Conservation (phyloP, 441 rosid genomes). For the Theobroma grandiflorum region DNA sequence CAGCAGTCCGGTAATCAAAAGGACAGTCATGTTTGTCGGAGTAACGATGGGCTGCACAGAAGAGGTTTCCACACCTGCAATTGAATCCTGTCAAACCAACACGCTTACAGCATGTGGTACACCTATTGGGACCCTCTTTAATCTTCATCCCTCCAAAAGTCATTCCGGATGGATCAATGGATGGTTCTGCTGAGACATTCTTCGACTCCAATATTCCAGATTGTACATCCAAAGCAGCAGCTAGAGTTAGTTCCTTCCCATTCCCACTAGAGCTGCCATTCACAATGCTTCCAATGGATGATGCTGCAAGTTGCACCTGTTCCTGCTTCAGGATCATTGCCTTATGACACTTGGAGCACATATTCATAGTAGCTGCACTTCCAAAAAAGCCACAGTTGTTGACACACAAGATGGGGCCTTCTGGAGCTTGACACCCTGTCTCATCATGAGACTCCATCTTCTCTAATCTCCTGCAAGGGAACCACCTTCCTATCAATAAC, state of each 20-base stretch:
- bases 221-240: conserved; percentile 48
- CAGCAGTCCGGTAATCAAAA: conserved; percentile 68
- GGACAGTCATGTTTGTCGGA: conserved; percentile 79
- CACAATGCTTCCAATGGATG: conserved; percentile 57
- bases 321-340: conserved; percentile 61
- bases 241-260: conserved; percentile 41
- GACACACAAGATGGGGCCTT: conserved; percentile 80
- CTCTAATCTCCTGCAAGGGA: conserved; percentile 33
- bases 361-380: conserved; percentile 77
- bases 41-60: conserved; percentile 78
- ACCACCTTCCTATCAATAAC: not conserved
- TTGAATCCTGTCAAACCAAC: conserved; percentile 75
- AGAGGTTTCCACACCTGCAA: conserved; percentile 74
- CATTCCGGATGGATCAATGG: conserved; percentile 37
- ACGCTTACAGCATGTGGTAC: conserved; percentile 60
- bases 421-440: conserved; percentile 97
- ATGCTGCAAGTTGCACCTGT: conserved; percentile 67
- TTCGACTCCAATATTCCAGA: conserved; percentile 45
- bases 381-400: conserved; percentile 95
- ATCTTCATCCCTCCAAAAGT: conserved; percentile 51
- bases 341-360: conserved; percentile 87
- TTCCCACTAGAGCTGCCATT: conserved; percentile 46
- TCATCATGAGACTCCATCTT: conserved; percentile 72
- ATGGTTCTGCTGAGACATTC: conserved; percentile 43
- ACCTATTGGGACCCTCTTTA: conserved; percentile 64